Evolutionary conservation across 495 filamentous ascomycete species (phyloP).

Genomic region (Xylaria nigripes): DNA sequence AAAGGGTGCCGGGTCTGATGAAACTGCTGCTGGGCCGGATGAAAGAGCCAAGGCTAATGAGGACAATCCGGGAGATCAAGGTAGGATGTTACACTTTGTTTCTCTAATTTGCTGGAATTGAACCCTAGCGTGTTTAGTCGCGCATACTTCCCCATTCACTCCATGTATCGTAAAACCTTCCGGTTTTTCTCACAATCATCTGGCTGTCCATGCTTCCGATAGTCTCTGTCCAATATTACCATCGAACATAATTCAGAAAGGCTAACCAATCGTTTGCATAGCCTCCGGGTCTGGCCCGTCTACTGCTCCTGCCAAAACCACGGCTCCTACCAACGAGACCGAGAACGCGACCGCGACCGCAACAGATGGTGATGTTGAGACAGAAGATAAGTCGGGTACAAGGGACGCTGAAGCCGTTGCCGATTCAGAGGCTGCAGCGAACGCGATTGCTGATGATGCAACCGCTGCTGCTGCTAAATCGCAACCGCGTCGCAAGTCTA

Average conservation of each 20-base stretch:
- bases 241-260: not conserved
- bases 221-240: not conserved
- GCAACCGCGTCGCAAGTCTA: conserved; percentile 56
- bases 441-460: conserved; percentile 20
- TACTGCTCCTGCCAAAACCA: not conserved
- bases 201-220: not conserved
- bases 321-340: conserved; percentile 14
- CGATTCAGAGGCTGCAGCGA: conserved; percentile 9
- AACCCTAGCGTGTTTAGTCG: not conserved
- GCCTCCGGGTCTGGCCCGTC: conserved; percentile 7
- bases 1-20: conserved; percentile 18
- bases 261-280: not conserved
- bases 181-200: not conserved
- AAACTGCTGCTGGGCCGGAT: conserved; percentile 1
- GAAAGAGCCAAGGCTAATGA: conserved; percentile 7
- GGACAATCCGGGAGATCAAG: conserved; percentile 18
- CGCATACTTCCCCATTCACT: conserved; percentile 5
- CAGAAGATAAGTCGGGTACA: conserved; percentile 22
- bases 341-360: not conserved
- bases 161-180: not conserved
- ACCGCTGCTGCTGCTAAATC: conserved; percentile 35
- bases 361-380: conserved; percentile 30
- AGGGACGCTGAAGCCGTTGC: conserved; percentile 15
- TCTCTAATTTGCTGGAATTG: not conserved
- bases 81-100: conserved; percentile 11